phyloP scores from a whole-genome alignment of 1,284 basidiomycete species.

The Clitocybe nebularis region DNA sequence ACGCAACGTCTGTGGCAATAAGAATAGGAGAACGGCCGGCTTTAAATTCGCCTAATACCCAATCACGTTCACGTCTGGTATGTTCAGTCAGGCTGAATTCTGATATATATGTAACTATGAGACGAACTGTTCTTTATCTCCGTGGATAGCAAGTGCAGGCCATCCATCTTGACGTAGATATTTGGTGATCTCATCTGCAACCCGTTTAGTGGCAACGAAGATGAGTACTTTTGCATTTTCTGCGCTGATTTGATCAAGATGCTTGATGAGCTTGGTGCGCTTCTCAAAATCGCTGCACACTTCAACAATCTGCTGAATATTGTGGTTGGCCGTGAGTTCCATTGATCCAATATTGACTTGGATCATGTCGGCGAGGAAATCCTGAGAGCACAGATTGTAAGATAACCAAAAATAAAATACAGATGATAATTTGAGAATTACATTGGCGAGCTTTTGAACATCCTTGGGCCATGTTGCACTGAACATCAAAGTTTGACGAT shows the following conservation, averaged over 20 bases:
- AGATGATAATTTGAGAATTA: too few relatives aligned
- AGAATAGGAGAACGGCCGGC: slow-evolving; percentile 95
- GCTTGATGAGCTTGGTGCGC: slow-evolving; percentile 92
- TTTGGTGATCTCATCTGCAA: slow-evolving; percentile 98
- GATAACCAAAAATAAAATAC: too few relatives aligned
- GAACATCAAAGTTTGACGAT: slow-evolving; percentile 96
- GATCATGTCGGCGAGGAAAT: slow-evolving; percentile 94
- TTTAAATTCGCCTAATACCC: slow-evolving; percentile 98
- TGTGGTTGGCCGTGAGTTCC: slow-evolving; percentile 98
- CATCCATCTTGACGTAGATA: slow-evolving; percentile 96
- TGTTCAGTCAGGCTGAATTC: slow-evolving; percentile 15
- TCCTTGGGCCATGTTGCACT: slow-evolving; percentile 99
- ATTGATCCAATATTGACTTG: slow-evolving; percentile 99
- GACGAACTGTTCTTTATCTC: slow-evolving; percentile 93
- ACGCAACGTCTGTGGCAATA: slow-evolving; percentile 97
- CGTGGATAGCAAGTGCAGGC: slow-evolving; percentile 98
- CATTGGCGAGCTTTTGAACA: slow-evolving; percentile 93
- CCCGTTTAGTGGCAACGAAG: slow-evolving; percentile 96
- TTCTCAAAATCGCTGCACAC: slow-evolving; percentile 99
- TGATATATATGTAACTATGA: slow-evolving; percentile 8
- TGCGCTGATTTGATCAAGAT: slow-evolving; percentile 93
- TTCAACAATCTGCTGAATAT: slow-evolving; percentile 94
- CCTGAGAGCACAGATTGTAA: too few relatives aligned
- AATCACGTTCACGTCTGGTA: slow-evolving; percentile 93
- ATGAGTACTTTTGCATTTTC: slow-evolving; percentile 99